A percentile compares a stretch with the other conserved stretches of the same genome.
phyloP scores from a whole-genome alignment of 371 early-diverging fungal species.

The Fennellomyces sp. region DNA sequence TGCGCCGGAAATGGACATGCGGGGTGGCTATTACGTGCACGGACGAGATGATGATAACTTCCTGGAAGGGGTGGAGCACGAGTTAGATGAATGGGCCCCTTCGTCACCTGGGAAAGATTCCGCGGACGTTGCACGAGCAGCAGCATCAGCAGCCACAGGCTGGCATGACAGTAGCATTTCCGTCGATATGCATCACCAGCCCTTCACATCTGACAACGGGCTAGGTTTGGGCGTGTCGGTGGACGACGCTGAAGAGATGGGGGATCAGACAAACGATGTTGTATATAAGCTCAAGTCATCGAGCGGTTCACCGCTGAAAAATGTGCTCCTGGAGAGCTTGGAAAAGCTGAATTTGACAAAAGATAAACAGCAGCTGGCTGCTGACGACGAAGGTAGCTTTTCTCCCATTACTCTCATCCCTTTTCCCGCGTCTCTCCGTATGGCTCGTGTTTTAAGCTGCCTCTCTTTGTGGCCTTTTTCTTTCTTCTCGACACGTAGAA shows the following conservation, averaged over 20 bases:
- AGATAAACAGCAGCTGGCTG: constrained; percentile 9
- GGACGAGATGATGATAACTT: constrained; percentile 6
- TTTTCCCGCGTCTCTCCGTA: too few relatives aligned
- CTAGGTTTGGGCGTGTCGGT: constrained; percentile 35
- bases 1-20: constrained; percentile 68
- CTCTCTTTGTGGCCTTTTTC: too few relatives aligned
- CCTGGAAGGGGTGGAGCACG: constrained; percentile 40
- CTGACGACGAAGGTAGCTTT: too few relatives aligned
- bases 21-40: constrained; percentile 48
- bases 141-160: constrained; percentile 36
- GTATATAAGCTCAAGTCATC: constrained; percentile 37
- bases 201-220: constrained; percentile 27
- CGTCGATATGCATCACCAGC: constrained; percentile 1
- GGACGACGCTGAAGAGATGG: constrained; percentile 16
- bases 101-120: constrained; percentile 6
- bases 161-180: constrained; percentile 30
- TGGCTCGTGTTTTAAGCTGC: too few relatives aligned
- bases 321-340: constrained; percentile 40
- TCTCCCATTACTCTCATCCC: too few relatives aligned
- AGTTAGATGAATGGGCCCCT: constrained; percentile 30
- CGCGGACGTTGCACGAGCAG: constrained; percentile 18
- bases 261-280: constrained; percentile 26
- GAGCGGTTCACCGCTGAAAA: constrained; percentile 32
- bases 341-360: constrained; percentile 23
- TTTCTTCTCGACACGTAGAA: constrained; percentile 6